Conservation (phyloP, 1,284 basidiomycete genomes). For the Heliocybe sulcata region DNA sequence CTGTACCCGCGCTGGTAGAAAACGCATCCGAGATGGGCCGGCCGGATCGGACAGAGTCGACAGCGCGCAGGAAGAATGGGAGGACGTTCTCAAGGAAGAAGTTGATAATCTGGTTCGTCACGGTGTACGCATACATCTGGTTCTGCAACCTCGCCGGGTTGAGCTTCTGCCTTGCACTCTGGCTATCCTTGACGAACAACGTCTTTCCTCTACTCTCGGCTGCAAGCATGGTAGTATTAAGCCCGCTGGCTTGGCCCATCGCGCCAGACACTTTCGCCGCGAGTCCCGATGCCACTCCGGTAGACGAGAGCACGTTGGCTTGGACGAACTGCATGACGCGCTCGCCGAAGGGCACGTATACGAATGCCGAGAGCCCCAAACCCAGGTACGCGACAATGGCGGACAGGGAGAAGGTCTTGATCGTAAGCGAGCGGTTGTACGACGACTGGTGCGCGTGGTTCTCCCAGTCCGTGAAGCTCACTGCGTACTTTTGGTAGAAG, state of each 20-base stretch:
- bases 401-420: conserved; percentile 89
- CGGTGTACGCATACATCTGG: conserved; percentile 93
- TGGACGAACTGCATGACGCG: conserved; percentile 64
- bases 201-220: conserved; percentile 11
- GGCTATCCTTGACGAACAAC: conserved; percentile 47
- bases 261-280: conserved; percentile 10
- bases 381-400: conserved; percentile 88
- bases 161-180: conserved; percentile 46
- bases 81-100: conserved; percentile 82
- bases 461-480: conserved; percentile 81
- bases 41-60: conserved; percentile 44
- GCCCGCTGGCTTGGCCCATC: background rate
- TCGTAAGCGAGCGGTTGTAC: conserved; percentile 75
- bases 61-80: conserved; percentile 69
- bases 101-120: conserved; percentile 86
- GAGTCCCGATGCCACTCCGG: conserved; percentile 5
- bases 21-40: conserved; percentile 9
- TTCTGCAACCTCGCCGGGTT: conserved; percentile 72
- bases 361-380: conserved; percentile 79
- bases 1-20: conserved; percentile 14
- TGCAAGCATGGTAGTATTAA: conserved; percentile 4
- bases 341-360: conserved; percentile 90
- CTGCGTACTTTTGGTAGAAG: conserved; percentile 68
- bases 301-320: conserved; percentile 3
- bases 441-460: conserved; percentile 80